Base-by-base conservation (phyloP, 495 filamentous ascomycete species). In the Penicillium egyptiacum region DNA sequence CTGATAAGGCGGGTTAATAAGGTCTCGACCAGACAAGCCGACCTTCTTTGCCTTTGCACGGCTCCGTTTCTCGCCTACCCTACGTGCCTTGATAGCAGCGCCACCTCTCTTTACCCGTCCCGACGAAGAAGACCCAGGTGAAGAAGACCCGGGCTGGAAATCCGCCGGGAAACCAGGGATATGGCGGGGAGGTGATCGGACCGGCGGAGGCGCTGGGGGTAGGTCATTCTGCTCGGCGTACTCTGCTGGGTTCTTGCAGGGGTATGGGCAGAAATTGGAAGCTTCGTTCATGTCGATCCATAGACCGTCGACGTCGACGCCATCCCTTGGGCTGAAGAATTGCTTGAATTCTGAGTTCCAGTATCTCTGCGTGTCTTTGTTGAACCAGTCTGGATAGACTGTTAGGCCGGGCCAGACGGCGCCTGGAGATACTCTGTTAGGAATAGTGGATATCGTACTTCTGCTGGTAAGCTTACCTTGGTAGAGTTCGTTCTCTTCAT, bases 271-370 rank as follows among this genome's bases (percentile, higher is more conserved):
- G 54, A 91, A 89, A 66, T 83, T 85, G 31, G 81, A 70, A 0
- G 87, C 88, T 66, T 92, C 89, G 61, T 90, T 91, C 87, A 91
- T 89, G 61, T 91, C 89, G 53, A 94, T 95, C 91, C 91, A 95
- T 25, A 92, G 77, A 1, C 82, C 91, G 61, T 95, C 91, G 57
- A 95, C 91, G 62, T 94, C 85, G 5, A 96, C 80, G 22, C 91
- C 91, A 1, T 66, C 75, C 0, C 81, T 65, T 0, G 80, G 58
- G 60, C 75, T 66, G 72, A 96, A 96, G 77, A 94, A 94, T 1
- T 59, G 53, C 22, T 59, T 61, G 65, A 93, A 90, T 67, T 94
- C 84, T 37, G 75, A 78, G 62, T 86, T 85, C 90, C 91, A 96
- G 70, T 84, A 96, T 0, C 67, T 69, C 56, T 85, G 78, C 9